Base-by-base conservation (phyloP, 768 basidiomycete genomes). In the Serendipita sp. region DNA sequence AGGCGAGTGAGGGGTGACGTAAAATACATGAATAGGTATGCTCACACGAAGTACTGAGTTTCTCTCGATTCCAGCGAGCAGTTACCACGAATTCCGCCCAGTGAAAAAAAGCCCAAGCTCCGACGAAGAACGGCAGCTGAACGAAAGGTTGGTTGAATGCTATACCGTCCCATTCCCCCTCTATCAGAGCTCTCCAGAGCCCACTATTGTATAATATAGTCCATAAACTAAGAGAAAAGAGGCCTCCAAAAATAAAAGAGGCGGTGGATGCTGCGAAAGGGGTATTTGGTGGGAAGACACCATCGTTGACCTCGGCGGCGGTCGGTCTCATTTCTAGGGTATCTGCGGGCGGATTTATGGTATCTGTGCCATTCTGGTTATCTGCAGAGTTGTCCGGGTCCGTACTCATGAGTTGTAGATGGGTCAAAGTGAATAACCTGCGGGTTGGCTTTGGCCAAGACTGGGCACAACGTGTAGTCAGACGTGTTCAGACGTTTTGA, bases 21-120 rank as follows among this genome's bases (percentile, higher is more conserved):
- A 1, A 67, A 13, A 31, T 66, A 62, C 9, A 17, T 48, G 24
- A 33, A 48, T 41, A 63, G 3, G 22, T 60, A 34, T 91, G 77
- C n/a, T n/a, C 71, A 95, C 96, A 97, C 70, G 93, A 90, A 5
- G 96, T 82, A 64, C 84, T 90, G 69, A 92, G 88, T 74, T 94
- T 96, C 61, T 88, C 86, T 42, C 85, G 75, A 72, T 98, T 98
- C 87, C 90, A 98, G 24, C 90, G 90, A 0, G 94, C 94, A 4
- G 96, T 96, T 3, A 94, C 91, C 41, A 86, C 88, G 69, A 93
- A 98, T 72, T 99, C 96, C 13, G 81, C 83, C 83, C 91, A 87
- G 69, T 99, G 96, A 72, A 99, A 99, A 38, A 78, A 75, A 0
- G 89, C 79, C 88, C 90, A 91, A 3, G 85, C 78, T 34, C 86